Evolutionary conservation across 139 green algal genomes (phyloP).

Genomic region (Haematococcus lacustris): DNA sequence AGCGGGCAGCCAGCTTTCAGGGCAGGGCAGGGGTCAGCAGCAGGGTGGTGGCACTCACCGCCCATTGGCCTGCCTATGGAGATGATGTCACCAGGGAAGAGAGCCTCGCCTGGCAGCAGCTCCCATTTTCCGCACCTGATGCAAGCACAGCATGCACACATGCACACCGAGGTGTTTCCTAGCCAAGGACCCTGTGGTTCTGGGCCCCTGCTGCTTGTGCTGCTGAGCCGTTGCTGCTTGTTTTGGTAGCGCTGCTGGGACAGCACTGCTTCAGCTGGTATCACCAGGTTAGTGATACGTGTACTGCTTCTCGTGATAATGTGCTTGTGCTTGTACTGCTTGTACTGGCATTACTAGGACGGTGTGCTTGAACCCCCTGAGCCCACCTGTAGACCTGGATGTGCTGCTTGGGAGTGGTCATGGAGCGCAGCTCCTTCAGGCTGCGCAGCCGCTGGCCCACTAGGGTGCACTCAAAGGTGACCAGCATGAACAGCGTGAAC

Average conservation of each 20-base stretch:
- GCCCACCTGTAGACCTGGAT: constrained; percentile 42
- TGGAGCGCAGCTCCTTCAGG: constrained; percentile 74
- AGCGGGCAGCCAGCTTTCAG: too few species aligned
- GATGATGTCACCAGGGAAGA: constrained; percentile 92
- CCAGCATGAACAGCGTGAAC: constrained; percentile 98
- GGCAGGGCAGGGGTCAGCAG: too few species aligned
- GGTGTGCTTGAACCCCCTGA: not conserved
- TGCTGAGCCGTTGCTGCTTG: too few species aligned
- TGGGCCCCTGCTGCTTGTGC: too few species aligned
- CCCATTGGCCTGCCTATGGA: constrained; percentile 64
- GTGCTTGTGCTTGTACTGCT: too few species aligned
- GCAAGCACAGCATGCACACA: not conserved
- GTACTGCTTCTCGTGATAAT: too few species aligned
- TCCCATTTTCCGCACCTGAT: constrained; percentile 39
- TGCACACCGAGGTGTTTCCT: too few species aligned
- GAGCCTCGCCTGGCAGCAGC: constrained; percentile 52
- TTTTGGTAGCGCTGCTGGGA: too few species aligned
- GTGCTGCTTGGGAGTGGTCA: constrained; percentile 72
- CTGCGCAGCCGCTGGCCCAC: constrained; percentile 80
- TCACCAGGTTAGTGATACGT: too few species aligned
- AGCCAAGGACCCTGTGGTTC: too few species aligned
- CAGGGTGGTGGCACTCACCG: not conserved
- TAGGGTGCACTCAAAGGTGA: constrained; percentile 96
- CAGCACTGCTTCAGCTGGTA: too few species aligned
- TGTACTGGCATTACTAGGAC: too few species aligned